phyloP scores from a whole-genome alignment of 1,284 basidiomycete genomes.

The Neonothopanus nambi region DNA sequence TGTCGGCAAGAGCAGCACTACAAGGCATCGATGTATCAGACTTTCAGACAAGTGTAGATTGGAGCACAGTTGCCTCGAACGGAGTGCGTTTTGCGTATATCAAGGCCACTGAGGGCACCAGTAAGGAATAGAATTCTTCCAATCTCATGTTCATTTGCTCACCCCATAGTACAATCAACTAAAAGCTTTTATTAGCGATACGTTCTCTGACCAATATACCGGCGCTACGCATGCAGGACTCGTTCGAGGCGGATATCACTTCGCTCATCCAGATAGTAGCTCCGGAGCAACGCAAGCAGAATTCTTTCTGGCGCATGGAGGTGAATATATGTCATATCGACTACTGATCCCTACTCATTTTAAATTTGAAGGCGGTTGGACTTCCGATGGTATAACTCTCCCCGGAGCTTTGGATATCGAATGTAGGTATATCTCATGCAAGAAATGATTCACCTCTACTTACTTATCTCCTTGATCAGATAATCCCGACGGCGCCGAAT shows the following conservation, averaged over 20 bases:
- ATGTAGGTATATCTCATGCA: constrained; percentile 34
- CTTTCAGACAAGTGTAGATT: constrained; percentile 55
- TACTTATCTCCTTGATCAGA: constrained; percentile 30
- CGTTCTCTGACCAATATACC: constrained; percentile 51
- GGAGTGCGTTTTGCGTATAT: constrained; percentile 64
- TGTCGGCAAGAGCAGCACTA: constrained; percentile 19
- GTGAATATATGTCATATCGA: constrained; percentile 28
- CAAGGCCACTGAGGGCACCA: constrained; percentile 71
- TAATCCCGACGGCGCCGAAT: constrained; percentile 48
- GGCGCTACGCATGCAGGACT: constrained; percentile 56
- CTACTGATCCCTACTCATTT: constrained; percentile 5
- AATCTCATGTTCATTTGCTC: background rate
- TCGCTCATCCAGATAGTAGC: constrained; percentile 53
- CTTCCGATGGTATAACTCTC: constrained; percentile 58
- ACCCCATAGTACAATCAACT: background rate
- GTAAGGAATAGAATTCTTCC: constrained; percentile 26
- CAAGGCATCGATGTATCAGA: constrained; percentile 58
- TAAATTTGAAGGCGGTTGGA: constrained; percentile 50
- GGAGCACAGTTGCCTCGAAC: constrained; percentile 53
- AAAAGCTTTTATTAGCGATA: constrained; percentile 38
- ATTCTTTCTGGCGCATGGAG: constrained; percentile 63
- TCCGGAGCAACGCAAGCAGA: constrained; percentile 60
- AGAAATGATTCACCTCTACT: background rate
- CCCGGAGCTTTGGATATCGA: constrained; percentile 70
- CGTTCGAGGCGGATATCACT: constrained; percentile 63